Evolutionary conservation across 352 stramenopile species (phyloP), one percentile per base, ranked within the genome.

Genomic region (Pythium scleroteichum): DNA sequence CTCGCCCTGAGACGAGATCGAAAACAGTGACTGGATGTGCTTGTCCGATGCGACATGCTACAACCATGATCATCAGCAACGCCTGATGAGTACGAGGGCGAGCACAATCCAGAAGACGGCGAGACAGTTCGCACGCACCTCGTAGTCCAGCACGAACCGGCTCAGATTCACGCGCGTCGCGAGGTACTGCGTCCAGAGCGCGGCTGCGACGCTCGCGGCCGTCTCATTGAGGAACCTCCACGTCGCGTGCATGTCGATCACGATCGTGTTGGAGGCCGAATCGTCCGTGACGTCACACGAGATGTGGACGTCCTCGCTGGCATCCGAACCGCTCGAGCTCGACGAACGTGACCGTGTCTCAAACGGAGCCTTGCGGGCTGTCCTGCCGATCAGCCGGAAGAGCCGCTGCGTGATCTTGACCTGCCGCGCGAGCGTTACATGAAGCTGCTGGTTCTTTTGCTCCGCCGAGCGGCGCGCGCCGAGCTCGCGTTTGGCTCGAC

Each of bases 361-460:
- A 5, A 35, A 10, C 29, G 29, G 29, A 5, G 10, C 10, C 29
- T 35, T 5, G 10, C 29, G 5, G 10, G 5, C 10, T 10, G 29
- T 35, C 29, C 20, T 23, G 14, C n/a, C 19, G 20, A 16, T 24
- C 42, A 16, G 4, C 10, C 42, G 42, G 12, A 48, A 4, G 46
- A 53, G 46, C 16, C 22, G 17, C 27, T 53, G 24, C 27, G 27
- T 17, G 27, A 53, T 12, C 26, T 39, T 39, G 12, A 53, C 17
- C 13, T 33, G 20, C 4, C 22, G 46, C 17, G 46, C 46, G 2
- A 53, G 46, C 16, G 22, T 14, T 13, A 27, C 46, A 2, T 53
- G 24, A 24, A 53, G 46, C 46, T 29, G 39, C 13, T 24, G 4
- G 27, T 53, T 53, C 17, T 53, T 39, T 20, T 41, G 22, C 27